phyloP scores from a whole-genome alignment of 2,329 filamentous ascomycete genomes.

The Drechmeria coniospora region DNA sequence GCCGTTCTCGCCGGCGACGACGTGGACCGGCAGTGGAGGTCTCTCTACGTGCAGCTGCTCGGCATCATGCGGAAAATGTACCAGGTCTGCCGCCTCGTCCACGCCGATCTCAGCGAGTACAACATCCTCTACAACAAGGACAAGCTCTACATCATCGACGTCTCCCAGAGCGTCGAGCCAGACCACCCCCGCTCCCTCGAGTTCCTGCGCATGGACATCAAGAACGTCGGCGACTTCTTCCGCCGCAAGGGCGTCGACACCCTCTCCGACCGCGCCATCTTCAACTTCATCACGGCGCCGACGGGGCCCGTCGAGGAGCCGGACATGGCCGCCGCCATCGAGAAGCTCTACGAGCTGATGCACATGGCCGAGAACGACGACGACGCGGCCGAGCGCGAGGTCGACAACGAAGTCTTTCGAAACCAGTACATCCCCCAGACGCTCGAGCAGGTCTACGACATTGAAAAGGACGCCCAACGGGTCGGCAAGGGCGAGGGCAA shows the following conservation, averaged over 20 bases:
- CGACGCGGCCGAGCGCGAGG: slow-evolving; percentile 44
- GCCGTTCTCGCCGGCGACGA: slow-evolving; percentile 58
- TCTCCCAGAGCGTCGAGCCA: slow-evolving; percentile 92
- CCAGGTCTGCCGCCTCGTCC: slow-evolving; percentile 79
- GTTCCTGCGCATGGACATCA: slow-evolving; percentile 96
- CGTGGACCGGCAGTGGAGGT: slow-evolving; percentile 55
- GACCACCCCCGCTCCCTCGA: slow-evolving; percentile 87
- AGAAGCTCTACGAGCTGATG: slow-evolving; percentile 48
- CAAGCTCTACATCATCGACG: slow-evolving; percentile 85
- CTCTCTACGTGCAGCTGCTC: slow-evolving; percentile 69
- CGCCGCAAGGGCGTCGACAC: slow-evolving; percentile 68
- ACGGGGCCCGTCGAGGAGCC: slow-evolving; percentile 46
- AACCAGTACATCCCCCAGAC: slow-evolving; percentile 96
- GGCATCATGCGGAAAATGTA: slow-evolving; percentile 88
- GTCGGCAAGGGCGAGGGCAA: slow-evolving; percentile 58
- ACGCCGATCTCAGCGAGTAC: slow-evolving; percentile 96
- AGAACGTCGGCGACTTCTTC: slow-evolving; percentile 93
- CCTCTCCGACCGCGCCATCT: slow-evolving; percentile 63
- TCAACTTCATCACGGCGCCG: slow-evolving; percentile 61
- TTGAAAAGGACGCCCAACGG: slow-evolving; percentile 76
- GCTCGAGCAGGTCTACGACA: slow-evolving; percentile 88
- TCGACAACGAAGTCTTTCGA: slow-evolving; percentile 84
- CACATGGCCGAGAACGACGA: slow-evolving; percentile 33
- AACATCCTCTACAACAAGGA: slow-evolving; percentile 82
- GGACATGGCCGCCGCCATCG: slow-evolving; percentile 44